These are phyloP conservation scores for Mycena metata DNA, from an alignment of 768 basidiomycete genomes.

Conservation along the genomic window DNA sequence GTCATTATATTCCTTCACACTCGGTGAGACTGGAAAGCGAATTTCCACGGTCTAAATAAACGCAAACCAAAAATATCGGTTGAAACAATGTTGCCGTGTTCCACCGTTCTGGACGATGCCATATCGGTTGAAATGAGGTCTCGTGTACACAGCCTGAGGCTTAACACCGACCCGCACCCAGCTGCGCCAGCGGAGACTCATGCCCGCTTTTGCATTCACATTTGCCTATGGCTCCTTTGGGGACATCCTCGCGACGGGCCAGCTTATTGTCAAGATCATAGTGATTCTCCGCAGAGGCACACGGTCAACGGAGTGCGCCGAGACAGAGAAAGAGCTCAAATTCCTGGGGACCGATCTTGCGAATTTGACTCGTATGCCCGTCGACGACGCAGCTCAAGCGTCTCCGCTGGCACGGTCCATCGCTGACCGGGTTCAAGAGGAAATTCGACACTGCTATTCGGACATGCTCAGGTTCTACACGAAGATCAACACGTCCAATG, in stretches of 20 bases:
- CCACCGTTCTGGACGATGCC: too few relatives aligned
- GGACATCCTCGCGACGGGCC: conserved; percentile 13
- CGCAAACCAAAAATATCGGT: too few relatives aligned
- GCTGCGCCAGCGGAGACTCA: neutral
- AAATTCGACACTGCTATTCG: conserved; percentile 2
- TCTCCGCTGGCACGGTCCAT: neutral
- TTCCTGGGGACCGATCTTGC: conserved; percentile 9
- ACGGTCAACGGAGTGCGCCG: neutral
- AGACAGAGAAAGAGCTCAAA: conserved; percentile 8
- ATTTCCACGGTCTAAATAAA: too few relatives aligned
- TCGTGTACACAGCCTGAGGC: too few relatives aligned
- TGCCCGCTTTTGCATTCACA: conserved; percentile 8
- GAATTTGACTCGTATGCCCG: neutral
- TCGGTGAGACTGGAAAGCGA: too few relatives aligned
- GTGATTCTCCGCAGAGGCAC: neutral
- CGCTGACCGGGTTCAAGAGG: neutral
- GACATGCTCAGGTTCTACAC: neutral
- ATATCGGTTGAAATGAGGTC: too few relatives aligned
- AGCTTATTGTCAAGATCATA: neutral
- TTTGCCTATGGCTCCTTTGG: conserved; percentile 18
- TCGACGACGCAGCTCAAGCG: neutral
- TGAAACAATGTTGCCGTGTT: too few relatives aligned
- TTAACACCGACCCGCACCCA: too few relatives aligned
- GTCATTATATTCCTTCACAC: too few relatives aligned
- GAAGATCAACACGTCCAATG: neutral